Evolutionary conservation across 2,329 filamentous ascomycete genomes (phyloP).

Genomic region (Ophiobolus disseminans): DNA sequence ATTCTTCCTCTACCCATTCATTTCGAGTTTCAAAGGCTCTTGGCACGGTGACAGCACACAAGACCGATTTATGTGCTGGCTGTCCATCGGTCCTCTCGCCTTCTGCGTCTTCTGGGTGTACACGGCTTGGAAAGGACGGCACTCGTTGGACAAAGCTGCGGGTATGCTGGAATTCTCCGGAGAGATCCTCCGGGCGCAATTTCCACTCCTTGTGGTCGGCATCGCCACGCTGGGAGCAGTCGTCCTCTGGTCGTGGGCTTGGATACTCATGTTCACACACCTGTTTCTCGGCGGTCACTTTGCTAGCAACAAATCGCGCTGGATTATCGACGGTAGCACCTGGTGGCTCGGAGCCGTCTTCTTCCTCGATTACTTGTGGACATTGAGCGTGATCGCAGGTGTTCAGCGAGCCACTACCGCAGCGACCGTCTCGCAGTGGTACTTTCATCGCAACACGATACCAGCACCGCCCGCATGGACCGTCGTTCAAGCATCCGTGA

Average conservation of each 20-base stretch:
- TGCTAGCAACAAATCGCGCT: slow-evolving; percentile 61
- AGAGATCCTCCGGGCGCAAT: slow-evolving; percentile 83
- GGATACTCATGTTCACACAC: slow-evolving; percentile 95
- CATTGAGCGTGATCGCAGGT: slow-evolving; percentile 82
- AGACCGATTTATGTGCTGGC: slow-evolving; percentile 87
- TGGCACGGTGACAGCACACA: slow-evolving; percentile 81
- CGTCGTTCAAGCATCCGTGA: slow-evolving; percentile 81
- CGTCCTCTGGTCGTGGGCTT: slow-evolving; percentile 91
- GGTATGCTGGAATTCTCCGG: slow-evolving; percentile 92
- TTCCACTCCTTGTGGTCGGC: slow-evolving; percentile 82
- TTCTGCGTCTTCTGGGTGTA: slow-evolving; percentile 82
- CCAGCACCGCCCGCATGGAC: slow-evolving; percentile 79
- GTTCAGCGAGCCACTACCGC: slow-evolving; percentile 91
- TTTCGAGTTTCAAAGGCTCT: slow-evolving; percentile 83
- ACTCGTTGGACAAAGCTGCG: slow-evolving; percentile 81
- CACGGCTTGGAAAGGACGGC: slow-evolving; percentile 79
- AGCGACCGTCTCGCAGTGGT: slow-evolving; percentile 97
- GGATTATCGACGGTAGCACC: slow-evolving; percentile 84
- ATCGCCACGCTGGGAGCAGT: slow-evolving; percentile 77
- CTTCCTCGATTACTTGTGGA: slow-evolving; percentile 95
- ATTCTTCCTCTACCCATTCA: slow-evolving; percentile 89
- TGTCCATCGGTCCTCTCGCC: slow-evolving; percentile 76
- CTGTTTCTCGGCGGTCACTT: slow-evolving; percentile 94
- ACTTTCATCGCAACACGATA: slow-evolving; percentile 88
- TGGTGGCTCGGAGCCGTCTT: slow-evolving; percentile 97